Percentiles rank a stretch among this genome's conserved stretches.
phyloP scores from a whole-genome alignment of 345 rosid species.

The Bruguiera gymnorhiza region DNA sequence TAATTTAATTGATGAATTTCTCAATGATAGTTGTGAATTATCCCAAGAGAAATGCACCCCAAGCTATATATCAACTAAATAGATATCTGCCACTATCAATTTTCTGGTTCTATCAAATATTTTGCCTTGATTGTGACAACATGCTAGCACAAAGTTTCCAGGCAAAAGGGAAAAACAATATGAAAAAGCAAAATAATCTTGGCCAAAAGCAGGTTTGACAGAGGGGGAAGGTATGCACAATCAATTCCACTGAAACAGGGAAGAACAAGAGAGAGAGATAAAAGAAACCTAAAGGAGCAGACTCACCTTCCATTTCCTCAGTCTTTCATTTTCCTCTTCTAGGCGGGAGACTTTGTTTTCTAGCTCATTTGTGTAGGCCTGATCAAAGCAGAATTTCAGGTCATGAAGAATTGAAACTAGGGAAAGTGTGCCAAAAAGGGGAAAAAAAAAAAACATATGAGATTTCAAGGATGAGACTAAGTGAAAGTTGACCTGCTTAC shows the following conservation, averaged over 20 bases:
- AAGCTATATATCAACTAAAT: too few relatives aligned
- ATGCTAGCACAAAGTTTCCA: too few relatives aligned
- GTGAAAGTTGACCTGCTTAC: constrained; percentile 68
- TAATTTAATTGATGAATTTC: too few relatives aligned
- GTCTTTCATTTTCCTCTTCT: constrained; percentile 96
- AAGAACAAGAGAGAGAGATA: neutral
- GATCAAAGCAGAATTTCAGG: constrained; percentile 24
- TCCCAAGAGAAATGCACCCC: too few relatives aligned
- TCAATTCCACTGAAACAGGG: neutral
- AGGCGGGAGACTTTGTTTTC: constrained; percentile 87
- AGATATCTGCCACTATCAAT: too few relatives aligned
- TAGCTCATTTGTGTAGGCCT: constrained; percentile 97
- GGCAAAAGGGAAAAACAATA: neutral
- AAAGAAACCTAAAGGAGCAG: constrained; percentile 3
- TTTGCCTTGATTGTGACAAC: too few relatives aligned
- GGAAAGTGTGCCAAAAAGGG: neutral
- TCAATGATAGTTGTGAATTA: too few relatives aligned
- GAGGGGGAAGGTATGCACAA: too few relatives aligned
- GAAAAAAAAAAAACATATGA: neutral
- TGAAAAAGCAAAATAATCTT: neutral
- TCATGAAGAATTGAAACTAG: constrained; percentile 18
- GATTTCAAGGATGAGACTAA: neutral
- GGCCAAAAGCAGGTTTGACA: neutral
- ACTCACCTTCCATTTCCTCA: constrained; percentile 78
- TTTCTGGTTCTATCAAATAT: too few relatives aligned